phyloP scores from a whole-genome alignment of 1,284 basidiomycete genomes.

The Moniliophthora roreri region DNA sequence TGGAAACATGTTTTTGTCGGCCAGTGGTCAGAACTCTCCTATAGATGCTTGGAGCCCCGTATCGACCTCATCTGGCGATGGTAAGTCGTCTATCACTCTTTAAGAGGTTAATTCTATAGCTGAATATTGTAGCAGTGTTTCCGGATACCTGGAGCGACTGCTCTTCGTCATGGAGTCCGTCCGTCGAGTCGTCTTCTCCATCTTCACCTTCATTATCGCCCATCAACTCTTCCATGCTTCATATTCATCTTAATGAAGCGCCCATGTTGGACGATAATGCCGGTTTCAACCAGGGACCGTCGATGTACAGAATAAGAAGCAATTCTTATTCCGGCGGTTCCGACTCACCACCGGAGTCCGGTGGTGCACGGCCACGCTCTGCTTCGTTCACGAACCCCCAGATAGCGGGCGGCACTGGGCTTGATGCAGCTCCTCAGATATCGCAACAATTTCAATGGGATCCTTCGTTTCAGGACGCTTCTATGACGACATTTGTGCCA shows the following conservation, averaged over 20 bases:
- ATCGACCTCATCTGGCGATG: constrained; percentile 14
- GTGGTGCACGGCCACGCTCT: constrained; percentile 5
- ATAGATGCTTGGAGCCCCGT: constrained; percentile 12
- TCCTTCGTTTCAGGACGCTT: not conserved
- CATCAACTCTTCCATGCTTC: constrained; percentile 10
- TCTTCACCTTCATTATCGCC: constrained; percentile 15
- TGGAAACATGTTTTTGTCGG: constrained; percentile 13
- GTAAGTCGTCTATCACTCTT: constrained; percentile 3
- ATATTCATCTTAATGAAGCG: constrained; percentile 10
- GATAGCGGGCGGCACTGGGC: not conserved
- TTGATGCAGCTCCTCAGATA: not conserved
- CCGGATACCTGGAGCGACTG: constrained; percentile 12
- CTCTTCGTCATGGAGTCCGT: constrained; percentile 15
- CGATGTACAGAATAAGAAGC: constrained; percentile 9
- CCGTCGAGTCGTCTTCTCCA: constrained; percentile 12
- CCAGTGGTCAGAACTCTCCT: constrained; percentile 12
- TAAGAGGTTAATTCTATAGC: not conserved
- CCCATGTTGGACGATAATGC: not conserved
- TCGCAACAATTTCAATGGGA: not conserved
- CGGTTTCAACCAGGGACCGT: not conserved
- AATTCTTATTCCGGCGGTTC: constrained; percentile 10
- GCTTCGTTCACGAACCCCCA: constrained; percentile 11
- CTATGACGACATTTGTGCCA: not conserved
- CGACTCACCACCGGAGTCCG: constrained; percentile 4
- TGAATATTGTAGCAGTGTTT: constrained; percentile 12